A percentile compares a stretch with the other conserved stretches of the same genome.
Evolutionary conservation across 352 stramenopile species (phyloP).

Genomic region (Pythium pectinolyticum): DNA sequence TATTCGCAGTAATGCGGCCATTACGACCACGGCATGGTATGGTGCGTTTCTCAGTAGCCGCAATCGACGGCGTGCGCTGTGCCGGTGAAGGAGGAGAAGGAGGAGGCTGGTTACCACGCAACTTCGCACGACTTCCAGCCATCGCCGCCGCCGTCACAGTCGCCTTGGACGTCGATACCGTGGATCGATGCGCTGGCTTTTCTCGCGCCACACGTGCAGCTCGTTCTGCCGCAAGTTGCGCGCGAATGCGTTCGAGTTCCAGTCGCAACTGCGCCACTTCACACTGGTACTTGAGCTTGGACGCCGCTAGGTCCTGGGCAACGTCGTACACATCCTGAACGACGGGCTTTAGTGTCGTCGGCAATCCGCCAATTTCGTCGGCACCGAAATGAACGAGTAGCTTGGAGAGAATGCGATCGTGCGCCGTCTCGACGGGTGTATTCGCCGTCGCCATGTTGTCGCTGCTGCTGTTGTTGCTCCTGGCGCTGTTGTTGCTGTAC

Average conservation of each 20-base stretch:
- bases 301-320: constrained; percentile 6
- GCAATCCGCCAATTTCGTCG: constrained; percentile 12
- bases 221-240: background rate
- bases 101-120: too few species aligned
- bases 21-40: too few species aligned
- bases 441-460: background rate
- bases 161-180: too few species aligned
- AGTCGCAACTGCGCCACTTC: background rate
- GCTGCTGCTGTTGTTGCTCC: too few species aligned
- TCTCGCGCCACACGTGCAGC: background rate
- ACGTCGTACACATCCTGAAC: constrained; percentile 22
- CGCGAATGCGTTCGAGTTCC: constrained; percentile 3
- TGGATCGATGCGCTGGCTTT: background rate
- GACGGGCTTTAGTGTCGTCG: background rate
- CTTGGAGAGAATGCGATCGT: constrained; percentile 23
- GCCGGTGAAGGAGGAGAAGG: too few species aligned
- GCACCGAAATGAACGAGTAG: constrained; percentile 17
- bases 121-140: too few species aligned
- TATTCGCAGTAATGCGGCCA: too few species aligned
- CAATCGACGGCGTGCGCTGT: too few species aligned
- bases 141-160: too few species aligned
- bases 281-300: constrained; percentile 18
- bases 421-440: constrained; percentile 9
- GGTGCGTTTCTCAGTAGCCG: too few species aligned
- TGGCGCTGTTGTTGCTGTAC: too few species aligned